These are phyloP conservation scores for Solanum chacoense DNA, from an alignment of 305 asterid genomes.

Conservation along the genomic window DNA sequence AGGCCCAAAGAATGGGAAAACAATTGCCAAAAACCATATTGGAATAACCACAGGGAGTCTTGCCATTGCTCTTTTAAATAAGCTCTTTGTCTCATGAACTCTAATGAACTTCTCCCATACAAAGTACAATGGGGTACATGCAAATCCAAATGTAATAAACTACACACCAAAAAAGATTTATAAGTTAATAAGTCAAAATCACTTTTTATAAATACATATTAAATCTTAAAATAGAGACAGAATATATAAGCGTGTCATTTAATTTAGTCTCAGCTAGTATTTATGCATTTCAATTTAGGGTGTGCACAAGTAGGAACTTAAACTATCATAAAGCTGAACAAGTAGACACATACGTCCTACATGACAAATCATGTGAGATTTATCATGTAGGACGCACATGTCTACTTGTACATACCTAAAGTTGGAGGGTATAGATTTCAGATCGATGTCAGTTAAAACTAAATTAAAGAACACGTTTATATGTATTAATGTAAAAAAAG, in stretches of 20 bases:
- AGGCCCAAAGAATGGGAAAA: conserved; percentile 75
- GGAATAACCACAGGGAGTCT: conserved; percentile 72
- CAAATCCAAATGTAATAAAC: conserved; percentile 84
- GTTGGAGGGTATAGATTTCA: rapidly evolving
- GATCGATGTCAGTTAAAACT: no score
- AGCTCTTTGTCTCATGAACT: conserved; percentile 56
- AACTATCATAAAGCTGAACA: not conserved
- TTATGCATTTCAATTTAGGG: not conserved
- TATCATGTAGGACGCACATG: not conserved
- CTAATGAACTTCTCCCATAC: conserved; percentile 78
- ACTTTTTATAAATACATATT: not conserved
- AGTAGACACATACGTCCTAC: not conserved
- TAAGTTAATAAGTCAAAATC: not conserved
- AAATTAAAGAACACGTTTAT: not conserved
- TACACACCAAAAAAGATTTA: conserved; percentile 1
- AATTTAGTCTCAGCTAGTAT: not conserved
- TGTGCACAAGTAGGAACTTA: not conserved
- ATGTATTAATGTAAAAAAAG: not conserved
- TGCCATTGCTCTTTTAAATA: conserved; percentile 49
- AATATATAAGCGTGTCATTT: not conserved
- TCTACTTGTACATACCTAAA: not conserved
- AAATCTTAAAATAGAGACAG: not conserved
- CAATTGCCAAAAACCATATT: conserved; percentile 67
- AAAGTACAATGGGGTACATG: conserved; percentile 66
- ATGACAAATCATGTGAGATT: not conserved